phyloP scores from a whole-genome alignment of 129 eudicot species.

The Ambrosia artemisiifolia region DNA sequence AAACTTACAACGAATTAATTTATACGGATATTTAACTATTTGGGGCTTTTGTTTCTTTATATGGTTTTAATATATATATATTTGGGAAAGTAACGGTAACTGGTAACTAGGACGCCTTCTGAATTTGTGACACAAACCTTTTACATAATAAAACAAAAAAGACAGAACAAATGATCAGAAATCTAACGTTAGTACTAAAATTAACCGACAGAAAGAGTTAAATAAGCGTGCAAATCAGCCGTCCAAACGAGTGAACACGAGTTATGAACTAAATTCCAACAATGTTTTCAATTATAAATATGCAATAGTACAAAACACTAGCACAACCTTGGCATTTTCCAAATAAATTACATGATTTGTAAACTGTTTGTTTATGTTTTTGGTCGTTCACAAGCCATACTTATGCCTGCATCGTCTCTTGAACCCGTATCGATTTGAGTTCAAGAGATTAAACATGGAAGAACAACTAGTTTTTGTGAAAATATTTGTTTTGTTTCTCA shows the following conservation, averaged over 20 bases:
- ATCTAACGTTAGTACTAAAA: constrained; percentile 23
- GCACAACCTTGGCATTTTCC: constrained; percentile 19
- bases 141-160: constrained; percentile 22
- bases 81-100: not conserved
- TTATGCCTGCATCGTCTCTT: not conserved
- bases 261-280: constrained; percentile 23
- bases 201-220: constrained; percentile 9
- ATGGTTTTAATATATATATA: too few species aligned
- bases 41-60: not conserved
- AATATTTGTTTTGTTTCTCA: not conserved
- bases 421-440: not conserved
- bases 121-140: not conserved
- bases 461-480: constrained; percentile 13
- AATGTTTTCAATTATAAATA: not conserved
- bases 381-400: constrained; percentile 10
- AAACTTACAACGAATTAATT: too few species aligned
- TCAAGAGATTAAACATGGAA: constrained; percentile 12
- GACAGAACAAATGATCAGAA: constrained; percentile 6
- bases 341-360: not conserved
- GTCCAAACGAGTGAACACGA: constrained; percentile 19
- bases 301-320: constrained; percentile 26
- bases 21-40: too few species aligned
- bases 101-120: not conserved
- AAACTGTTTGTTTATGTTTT: constrained; percentile 19
- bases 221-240: constrained; percentile 5